Conservation (phyloP, 306 rosid species). For the Calophaca sinica region DNA sequence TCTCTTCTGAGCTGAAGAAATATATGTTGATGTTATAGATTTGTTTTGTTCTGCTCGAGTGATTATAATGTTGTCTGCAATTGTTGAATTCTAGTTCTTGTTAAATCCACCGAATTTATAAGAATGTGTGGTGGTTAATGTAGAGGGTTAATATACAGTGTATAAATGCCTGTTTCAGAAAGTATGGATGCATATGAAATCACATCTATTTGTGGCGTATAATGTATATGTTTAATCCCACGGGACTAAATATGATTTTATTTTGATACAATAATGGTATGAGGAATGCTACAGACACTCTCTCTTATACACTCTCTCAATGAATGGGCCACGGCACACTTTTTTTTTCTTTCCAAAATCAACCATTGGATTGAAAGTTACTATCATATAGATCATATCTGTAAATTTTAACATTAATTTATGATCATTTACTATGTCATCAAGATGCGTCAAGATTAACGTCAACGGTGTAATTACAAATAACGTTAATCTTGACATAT, state of each 20-base stretch:
- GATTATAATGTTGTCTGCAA: slow-evolving; percentile 10
- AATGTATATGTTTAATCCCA: slow-evolving; percentile 12
- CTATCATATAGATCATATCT: too few species aligned
- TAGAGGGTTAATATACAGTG: neutral
- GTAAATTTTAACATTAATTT: too few species aligned
- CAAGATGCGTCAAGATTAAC: too few species aligned
- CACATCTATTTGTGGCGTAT: slow-evolving; percentile 2
- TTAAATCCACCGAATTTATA: slow-evolving; percentile 14
- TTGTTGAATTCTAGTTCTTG: slow-evolving; percentile 8
- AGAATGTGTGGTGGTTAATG: slow-evolving; percentile 21
- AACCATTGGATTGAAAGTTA: too few species aligned
- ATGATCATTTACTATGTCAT: too few species aligned
- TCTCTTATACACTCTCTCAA: too few species aligned
- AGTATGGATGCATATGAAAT: slow-evolving; percentile 6
- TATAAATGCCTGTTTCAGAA: slow-evolving; percentile 14
- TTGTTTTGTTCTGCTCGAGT: slow-evolving; percentile 30
- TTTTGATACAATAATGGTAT: slow-evolving; percentile 8
- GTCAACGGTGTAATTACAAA: too few species aligned
- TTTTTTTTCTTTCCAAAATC: too few species aligned
- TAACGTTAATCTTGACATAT: too few species aligned
- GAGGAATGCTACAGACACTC: too few species aligned
- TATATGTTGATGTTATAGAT: slow-evolving; percentile 28
- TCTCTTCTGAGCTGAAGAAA: slow-evolving; percentile 36
- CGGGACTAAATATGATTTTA: slow-evolving; percentile 21
- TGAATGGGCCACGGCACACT: too few species aligned